phyloP scores from a whole-genome alignment of 2,329 filamentous ascomycete genomes.

The Rutstroemia sp. region DNA sequence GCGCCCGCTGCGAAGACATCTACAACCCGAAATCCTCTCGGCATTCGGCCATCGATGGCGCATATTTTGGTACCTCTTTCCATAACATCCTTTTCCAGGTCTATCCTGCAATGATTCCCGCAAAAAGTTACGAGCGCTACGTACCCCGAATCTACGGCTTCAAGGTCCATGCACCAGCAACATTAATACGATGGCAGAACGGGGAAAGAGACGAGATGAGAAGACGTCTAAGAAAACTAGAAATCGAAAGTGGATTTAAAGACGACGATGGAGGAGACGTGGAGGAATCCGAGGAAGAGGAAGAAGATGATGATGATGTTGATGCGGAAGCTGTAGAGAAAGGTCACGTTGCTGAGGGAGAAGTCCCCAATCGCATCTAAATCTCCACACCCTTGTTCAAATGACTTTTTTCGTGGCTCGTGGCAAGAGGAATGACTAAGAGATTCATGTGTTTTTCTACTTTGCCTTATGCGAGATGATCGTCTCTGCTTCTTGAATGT shows the following conservation, averaged over 20 bases:
- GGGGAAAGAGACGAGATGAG: conserved; percentile 75
- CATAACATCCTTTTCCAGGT: conserved; percentile 99
- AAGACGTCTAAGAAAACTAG: conserved; percentile 59
- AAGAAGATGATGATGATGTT: conserved; percentile 34
- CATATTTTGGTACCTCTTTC: conserved; percentile 97
- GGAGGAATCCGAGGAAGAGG: conserved; percentile 46
- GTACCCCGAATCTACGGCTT: conserved; percentile 90
- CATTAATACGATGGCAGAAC: conserved; percentile 87
- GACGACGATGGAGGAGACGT: conserved; percentile 55
- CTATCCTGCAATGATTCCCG: conserved; percentile 81
- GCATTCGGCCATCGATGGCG: conserved; percentile 90
- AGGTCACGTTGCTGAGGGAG: neutral
- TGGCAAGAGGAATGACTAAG: neutral
- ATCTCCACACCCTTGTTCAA: neutral
- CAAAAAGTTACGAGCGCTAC: conserved; percentile 80
- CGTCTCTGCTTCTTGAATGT: conserved; percentile 10
- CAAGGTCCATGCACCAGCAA: conserved; percentile 83
- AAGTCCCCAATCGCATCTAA: neutral
- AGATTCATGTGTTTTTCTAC: neutral
- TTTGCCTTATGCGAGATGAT: conserved; percentile 5
- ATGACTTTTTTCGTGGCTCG: neutral
- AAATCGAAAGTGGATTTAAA: conserved; percentile 74
- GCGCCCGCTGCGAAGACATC: conserved; percentile 91
- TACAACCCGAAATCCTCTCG: conserved; percentile 98
- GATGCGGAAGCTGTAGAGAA: conserved; percentile 2